phyloP scores from a whole-genome alignment of 306 rosid genomes.

The Gleditsia sinensis region DNA sequence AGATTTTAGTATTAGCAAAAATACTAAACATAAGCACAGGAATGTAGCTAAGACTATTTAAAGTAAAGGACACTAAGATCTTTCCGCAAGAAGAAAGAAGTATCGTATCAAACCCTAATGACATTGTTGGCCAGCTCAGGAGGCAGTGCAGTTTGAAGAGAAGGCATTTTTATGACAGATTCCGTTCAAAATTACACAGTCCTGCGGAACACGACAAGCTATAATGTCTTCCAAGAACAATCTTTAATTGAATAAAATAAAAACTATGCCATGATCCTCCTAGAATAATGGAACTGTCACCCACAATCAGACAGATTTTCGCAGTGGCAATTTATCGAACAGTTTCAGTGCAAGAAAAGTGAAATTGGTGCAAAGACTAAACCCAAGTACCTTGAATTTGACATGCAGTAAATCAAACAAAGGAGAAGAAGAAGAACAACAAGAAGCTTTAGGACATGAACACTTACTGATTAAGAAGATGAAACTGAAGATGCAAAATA shows the following conservation, averaged over 20 bases:
- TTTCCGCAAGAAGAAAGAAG: background rate
- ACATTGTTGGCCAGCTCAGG: conserved; percentile 93
- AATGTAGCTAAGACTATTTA: background rate
- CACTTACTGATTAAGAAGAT: background rate
- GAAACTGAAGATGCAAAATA: background rate
- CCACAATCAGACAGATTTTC: background rate
- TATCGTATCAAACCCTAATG: conserved; percentile 59
- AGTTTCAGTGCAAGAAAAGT: background rate
- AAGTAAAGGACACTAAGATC: background rate
- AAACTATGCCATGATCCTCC: background rate
- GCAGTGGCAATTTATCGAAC: conserved; percentile 33
- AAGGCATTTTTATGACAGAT: conserved; percentile 56
- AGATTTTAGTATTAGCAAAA: background rate
- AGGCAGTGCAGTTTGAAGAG: conserved; percentile 92
- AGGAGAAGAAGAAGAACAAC: background rate
- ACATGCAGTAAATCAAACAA: no score
- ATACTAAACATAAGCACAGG: background rate
- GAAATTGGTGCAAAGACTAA: background rate
- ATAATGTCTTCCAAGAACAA: background rate
- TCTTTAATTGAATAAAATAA: background rate
- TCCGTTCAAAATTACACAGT: background rate
- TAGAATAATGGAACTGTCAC: background rate
- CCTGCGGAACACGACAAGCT: conserved; percentile 15
- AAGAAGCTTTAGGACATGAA: background rate
- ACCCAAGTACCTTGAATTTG: no score